Percentiles rank a stretch among this genome's conserved stretches.
Conservation (phyloP, 768 basidiomycete genomes). For the Pleurotus eryngii region DNA sequence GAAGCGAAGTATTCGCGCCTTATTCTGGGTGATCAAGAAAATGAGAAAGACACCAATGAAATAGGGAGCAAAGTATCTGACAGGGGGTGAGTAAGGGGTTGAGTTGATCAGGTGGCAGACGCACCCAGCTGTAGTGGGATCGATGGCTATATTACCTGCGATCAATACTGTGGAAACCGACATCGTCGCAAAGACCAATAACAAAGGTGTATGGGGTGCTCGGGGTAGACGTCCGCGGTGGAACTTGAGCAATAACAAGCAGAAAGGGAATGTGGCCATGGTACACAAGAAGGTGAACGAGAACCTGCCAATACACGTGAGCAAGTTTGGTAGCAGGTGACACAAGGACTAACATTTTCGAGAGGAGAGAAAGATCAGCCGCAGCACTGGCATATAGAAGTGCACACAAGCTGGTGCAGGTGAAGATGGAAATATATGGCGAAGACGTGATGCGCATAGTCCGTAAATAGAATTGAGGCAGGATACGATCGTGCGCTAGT, state of each 20-base stretch:
- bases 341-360: slow-evolving; percentile 45
- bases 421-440: slow-evolving; percentile 48
- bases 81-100: neutral
- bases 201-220: slow-evolving; percentile 33
- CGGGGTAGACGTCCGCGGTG: slow-evolving; percentile 59
- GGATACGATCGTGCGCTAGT: slow-evolving; percentile 54
- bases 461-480: slow-evolving; percentile 52
- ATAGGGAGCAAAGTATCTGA: slow-evolving; percentile 63
- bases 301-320: slow-evolving; percentile 38
- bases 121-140: slow-evolving; percentile 54
- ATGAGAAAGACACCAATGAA: slow-evolving; percentile 44
- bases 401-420: slow-evolving; percentile 46
- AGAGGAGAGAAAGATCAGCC: slow-evolving; percentile 48
- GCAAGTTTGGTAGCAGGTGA: neutral
- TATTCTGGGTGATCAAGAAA: slow-evolving; percentile 51
- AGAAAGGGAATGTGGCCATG: slow-evolving; percentile 62
- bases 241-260: slow-evolving; percentile 58
- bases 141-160: slow-evolving; percentile 57
- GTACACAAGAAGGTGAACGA: slow-evolving; percentile 64
- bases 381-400: slow-evolving; percentile 58
- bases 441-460: slow-evolving; percentile 47
- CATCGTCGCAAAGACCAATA: slow-evolving; percentile 38
- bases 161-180: slow-evolving; percentile 40
- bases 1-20: slow-evolving; percentile 48
- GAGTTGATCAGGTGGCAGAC: slow-evolving; percentile 14